These are phyloP conservation scores for Penicillium sp. DNA, from an alignment of 2,329 filamentous ascomycete species.

Conservation along the genomic window DNA sequence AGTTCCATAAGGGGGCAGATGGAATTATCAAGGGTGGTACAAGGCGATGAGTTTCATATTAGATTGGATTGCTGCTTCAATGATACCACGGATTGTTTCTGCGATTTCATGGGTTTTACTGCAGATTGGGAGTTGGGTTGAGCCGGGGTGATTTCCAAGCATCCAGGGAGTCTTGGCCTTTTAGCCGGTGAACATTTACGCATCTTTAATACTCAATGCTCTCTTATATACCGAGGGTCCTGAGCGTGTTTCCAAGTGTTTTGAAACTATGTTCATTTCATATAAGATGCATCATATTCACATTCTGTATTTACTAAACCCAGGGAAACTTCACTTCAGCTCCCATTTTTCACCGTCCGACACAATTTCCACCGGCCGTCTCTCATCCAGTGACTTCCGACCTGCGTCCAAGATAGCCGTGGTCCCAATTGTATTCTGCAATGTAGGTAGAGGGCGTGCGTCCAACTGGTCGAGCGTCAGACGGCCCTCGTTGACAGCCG, in stretches of 20 bases:
- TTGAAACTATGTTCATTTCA: neutral
- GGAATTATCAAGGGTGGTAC: constrained; percentile 39
- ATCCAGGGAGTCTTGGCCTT: constrained; percentile 1
- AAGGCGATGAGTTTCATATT: constrained; percentile 31
- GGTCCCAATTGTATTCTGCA: constrained; percentile 85
- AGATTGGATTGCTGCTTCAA: constrained; percentile 5
- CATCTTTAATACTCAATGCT: neutral
- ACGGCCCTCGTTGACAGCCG: constrained; percentile 69
- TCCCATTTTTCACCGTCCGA: constrained; percentile 56
- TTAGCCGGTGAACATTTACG: constrained; percentile 2
- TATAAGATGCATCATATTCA: neutral
- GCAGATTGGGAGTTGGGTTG: constrained; percentile 1
- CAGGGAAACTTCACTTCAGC: constrained; percentile 49
- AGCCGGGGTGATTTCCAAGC: constrained; percentile 3
- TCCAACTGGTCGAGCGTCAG: constrained; percentile 74
- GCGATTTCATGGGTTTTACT: constrained; percentile 1
- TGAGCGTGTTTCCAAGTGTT: neutral
- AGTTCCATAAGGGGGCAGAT: constrained; percentile 43
- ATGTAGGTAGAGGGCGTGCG: constrained; percentile 73
- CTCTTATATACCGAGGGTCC: neutral
- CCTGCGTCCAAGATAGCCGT: constrained; percentile 90
- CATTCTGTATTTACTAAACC: too few species aligned
- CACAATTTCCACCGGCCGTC: constrained; percentile 68
- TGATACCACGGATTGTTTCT: constrained; percentile 24
- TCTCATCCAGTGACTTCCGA: constrained; percentile 77